Conservation (phyloP, 192 early-diverging fungal species). For the Backusella liffmaniae region DNA sequence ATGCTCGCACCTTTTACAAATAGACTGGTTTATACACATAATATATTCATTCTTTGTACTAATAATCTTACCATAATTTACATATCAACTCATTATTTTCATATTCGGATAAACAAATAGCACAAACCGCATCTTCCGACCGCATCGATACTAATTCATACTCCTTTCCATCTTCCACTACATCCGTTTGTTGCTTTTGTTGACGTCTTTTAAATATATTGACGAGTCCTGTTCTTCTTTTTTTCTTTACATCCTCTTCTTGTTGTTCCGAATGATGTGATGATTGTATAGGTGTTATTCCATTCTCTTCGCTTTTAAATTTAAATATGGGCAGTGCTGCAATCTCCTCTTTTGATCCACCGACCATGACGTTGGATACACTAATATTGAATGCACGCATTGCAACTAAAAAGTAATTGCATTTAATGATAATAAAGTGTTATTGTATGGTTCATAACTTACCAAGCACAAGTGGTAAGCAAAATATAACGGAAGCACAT, state of each 20-base stretch:
- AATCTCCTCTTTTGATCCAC: constrained; percentile 69
- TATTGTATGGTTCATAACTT: neutral
- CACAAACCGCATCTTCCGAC: constrained; percentile 49
- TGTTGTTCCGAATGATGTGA: neutral
- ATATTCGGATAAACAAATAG: constrained; percentile 77
- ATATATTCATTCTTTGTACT: neutral
- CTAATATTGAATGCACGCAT: constrained; percentile 54
- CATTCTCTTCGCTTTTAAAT: constrained; percentile 36
- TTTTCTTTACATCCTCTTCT: neutral
- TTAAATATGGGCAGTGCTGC: constrained; percentile 62
- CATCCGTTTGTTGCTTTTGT: neutral
- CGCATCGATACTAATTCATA: neutral
- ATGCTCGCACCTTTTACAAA: constrained; percentile 52
- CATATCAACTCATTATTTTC: constrained; percentile 76
- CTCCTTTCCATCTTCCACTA: neutral
- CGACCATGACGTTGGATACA: constrained; percentile 52
- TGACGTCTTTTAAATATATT: neutral
- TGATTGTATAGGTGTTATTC: neutral
- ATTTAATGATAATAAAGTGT: neutral
- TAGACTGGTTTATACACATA: neutral
- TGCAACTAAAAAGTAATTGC: constrained; percentile 33
- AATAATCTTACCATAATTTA: constrained; percentile 53
- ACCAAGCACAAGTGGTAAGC: constrained; percentile 60
- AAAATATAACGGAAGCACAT: constrained; percentile 61
- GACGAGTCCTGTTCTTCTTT: neutral